A percentile compares a stretch with the other conserved stretches of the same genome.
Evolutionary conservation across 2,329 filamentous ascomycete genomes (phyloP).

Genomic region (Monosporascus sp.): DNA sequence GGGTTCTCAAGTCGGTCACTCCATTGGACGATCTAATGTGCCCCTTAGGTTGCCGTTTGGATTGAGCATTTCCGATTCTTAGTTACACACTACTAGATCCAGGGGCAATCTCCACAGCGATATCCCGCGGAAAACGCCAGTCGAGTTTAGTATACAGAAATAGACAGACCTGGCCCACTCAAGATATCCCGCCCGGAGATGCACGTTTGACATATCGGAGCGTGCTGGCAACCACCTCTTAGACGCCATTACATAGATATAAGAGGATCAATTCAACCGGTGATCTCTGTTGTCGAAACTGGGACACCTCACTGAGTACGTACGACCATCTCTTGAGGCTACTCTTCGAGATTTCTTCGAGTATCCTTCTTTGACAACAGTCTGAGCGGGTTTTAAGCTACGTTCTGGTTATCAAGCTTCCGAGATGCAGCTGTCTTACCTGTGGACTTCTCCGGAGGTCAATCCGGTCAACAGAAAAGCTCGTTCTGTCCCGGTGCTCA

Average conservation of each 20-base stretch:
- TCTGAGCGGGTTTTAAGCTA: no score
- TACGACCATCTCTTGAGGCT: not conserved
- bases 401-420: not conserved
- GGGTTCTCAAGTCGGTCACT: not conserved
- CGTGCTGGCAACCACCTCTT: not conserved
- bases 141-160: constrained; percentile 8
- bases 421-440: constrained; percentile 31
- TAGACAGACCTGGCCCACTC: constrained; percentile 11
- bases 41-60: constrained; percentile 1
- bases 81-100: not conserved
- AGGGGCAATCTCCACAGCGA: constrained; percentile 11
- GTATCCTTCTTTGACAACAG: not conserved
- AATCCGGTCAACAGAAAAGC: constrained; percentile 85
- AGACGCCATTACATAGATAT: constrained; percentile 1
- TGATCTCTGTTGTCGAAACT: not conserved
- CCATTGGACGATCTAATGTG: not conserved
- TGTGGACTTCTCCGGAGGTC: constrained; percentile 60
- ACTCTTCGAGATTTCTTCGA: not conserved
- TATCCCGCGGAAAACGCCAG: constrained; percentile 18
- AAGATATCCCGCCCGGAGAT: constrained; percentile 19
- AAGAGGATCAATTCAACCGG: constrained; percentile 2
- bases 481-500: constrained; percentile 71
- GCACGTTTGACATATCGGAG: constrained; percentile 7
- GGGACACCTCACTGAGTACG: not conserved
- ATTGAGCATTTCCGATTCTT: constrained; percentile 8